Conservation (phyloP, 1,284 basidiomycete genomes). For the Albatrellus sp. region DNA sequence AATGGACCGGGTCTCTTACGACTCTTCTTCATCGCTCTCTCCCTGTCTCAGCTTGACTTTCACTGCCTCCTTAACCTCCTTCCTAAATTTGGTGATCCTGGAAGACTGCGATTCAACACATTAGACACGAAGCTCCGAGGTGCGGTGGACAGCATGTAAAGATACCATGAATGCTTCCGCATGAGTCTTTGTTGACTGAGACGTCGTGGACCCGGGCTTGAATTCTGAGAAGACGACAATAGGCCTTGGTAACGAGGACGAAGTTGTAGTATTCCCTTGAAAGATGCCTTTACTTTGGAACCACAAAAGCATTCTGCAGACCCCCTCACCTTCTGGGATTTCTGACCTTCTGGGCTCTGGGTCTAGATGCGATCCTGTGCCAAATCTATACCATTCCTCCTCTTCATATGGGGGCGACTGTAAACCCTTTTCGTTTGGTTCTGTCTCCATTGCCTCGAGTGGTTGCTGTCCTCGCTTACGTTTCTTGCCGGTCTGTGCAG, state of each 20-base stretch:
- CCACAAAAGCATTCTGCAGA: no score
- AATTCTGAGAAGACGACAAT: slow-evolving; percentile 49
- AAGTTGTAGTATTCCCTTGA: no score
- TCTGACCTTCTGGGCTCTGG: slow-evolving; percentile 4
- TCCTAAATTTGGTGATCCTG: slow-evolving; percentile 49
- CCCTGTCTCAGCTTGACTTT: slow-evolving; percentile 14
- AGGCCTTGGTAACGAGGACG: slow-evolving; percentile 11
- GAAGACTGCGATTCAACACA: slow-evolving; percentile 42
- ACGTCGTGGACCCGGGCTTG: slow-evolving; percentile 12
- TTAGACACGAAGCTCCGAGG: slow-evolving; percentile 1
- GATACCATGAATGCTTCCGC: slow-evolving; percentile 63
- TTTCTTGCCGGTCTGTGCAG: neutral
- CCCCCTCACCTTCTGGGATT: no score
- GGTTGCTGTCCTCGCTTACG: neutral
- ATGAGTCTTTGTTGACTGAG: slow-evolving; percentile 26
- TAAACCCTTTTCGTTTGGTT: slow-evolving; percentile 7
- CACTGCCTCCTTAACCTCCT: slow-evolving; percentile 16
- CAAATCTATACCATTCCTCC: slow-evolving; percentile 25
- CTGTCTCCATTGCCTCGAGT: neutral
- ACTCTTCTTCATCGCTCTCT: slow-evolving; percentile 28
- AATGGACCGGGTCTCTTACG: slow-evolving; percentile 29
- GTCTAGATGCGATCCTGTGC: slow-evolving; percentile 6
- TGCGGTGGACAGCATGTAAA: no score
- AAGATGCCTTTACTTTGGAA: no score
- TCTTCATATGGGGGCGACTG: slow-evolving; percentile 15